phyloP scores from a whole-genome alignment of 225 moss, liverwort and hornwort genomes.

The Anthoceros angustus region DNA sequence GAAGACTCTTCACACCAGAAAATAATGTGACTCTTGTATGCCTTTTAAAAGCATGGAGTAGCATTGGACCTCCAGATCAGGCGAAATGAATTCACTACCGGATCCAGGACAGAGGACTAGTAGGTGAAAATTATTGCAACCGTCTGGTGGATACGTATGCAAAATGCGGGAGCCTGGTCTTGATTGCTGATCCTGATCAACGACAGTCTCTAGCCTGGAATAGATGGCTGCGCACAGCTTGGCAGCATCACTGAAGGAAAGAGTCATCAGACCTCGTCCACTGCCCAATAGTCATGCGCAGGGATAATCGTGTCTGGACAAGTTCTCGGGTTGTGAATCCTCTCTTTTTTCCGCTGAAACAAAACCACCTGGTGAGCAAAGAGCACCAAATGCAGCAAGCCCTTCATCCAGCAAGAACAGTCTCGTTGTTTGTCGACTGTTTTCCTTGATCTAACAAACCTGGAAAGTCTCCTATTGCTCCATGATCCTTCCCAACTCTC shows the following conservation, averaged over 20 bases:
- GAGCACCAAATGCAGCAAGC: slow-evolving; percentile 6
- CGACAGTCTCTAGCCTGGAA: too few species aligned
- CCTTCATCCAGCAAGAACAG: slow-evolving; percentile 62
- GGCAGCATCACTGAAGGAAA: background rate
- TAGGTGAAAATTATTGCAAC: too few species aligned
- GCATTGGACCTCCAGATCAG: too few species aligned
- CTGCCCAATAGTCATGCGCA: slow-evolving; percentile 73
- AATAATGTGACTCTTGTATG: too few species aligned
- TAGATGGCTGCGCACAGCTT: too few species aligned
- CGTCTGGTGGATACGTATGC: too few species aligned
- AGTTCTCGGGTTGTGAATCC: slow-evolving; percentile 24
- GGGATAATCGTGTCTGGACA: slow-evolving; percentile 51
- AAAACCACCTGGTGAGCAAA: background rate
- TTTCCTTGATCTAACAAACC: slow-evolving; percentile 7
- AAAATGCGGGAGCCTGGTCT: too few species aligned
- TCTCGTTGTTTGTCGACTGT: slow-evolving; percentile 35
- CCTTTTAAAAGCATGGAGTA: too few species aligned
- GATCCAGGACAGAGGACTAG: too few species aligned
- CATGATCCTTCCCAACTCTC: background rate
- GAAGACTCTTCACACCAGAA: too few species aligned
- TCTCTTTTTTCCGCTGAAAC: slow-evolving; percentile 8
- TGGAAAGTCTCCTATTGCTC: background rate
- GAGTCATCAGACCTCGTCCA: slow-evolving; percentile 78
- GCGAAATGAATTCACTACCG: too few species aligned
- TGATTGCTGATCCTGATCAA: too few species aligned